Conservation (phyloP, 805 yeast species). For the Candida insectalens region DNA sequence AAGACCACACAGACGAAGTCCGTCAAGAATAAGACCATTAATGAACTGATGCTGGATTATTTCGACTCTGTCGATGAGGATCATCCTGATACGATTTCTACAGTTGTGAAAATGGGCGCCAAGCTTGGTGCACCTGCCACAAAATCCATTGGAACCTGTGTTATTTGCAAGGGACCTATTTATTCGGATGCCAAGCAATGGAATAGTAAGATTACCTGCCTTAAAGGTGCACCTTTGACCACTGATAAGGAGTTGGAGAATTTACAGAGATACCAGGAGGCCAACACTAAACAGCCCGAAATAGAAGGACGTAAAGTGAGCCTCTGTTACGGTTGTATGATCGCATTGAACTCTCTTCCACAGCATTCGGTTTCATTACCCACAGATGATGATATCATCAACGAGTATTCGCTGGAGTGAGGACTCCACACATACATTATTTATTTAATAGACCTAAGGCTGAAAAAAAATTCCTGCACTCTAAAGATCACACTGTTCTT, state of each 20-base stretch:
- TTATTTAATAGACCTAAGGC: no score
- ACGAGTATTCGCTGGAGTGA: slow-evolving; percentile 14
- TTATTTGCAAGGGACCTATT: slow-evolving; percentile 45
- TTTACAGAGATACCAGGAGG: slow-evolving; percentile 10
- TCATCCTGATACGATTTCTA: slow-evolving; percentile 83
- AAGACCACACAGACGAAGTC: slow-evolving; percentile 27
- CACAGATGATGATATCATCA: slow-evolving; percentile 18
- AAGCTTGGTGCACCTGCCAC: slow-evolving; percentile 47
- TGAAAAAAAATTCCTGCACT: no score
- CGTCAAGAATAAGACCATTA: slow-evolving; percentile 68
- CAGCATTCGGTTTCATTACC: slow-evolving; percentile 3
- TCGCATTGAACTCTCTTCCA: slow-evolving; percentile 39
- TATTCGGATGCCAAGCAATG: slow-evolving; percentile 53
- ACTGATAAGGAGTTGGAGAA: slow-evolving; percentile 31
- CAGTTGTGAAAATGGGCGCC: slow-evolving; percentile 84
- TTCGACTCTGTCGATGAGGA: slow-evolving; percentile 63
- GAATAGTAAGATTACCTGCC: slow-evolving; percentile 62
- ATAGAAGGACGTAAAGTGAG: slow-evolving; percentile 12
- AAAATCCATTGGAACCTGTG: slow-evolving; percentile 28
- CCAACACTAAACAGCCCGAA: background rate
- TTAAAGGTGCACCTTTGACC: slow-evolving; percentile 38
- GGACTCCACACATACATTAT: slow-evolving; percentile 5
- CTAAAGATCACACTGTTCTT: no score
- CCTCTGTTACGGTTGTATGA: slow-evolving; percentile 74
- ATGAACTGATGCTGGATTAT: slow-evolving; percentile 68